Percentiles rank a stretch among this genome's conserved stretches.
These are phyloP conservation scores for Euphrasia confusa DNA, from an alignment of 257 asterid genomes.

Conservation along the genomic window DNA sequence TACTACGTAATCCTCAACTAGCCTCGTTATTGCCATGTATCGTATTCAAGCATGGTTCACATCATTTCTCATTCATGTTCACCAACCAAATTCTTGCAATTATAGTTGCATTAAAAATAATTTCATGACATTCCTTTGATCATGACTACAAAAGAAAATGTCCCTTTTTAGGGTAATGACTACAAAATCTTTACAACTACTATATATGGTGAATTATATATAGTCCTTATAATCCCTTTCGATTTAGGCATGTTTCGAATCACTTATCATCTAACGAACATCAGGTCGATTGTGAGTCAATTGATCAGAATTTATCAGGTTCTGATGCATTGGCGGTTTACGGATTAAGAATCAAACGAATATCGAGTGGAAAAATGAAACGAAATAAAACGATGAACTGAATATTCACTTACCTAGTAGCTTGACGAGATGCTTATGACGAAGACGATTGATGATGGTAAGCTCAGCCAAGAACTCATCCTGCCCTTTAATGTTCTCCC, in stretches of 20 bases:
- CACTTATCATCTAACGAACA: neutral
- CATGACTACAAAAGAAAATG: too few relatives aligned
- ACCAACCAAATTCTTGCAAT: neutral
- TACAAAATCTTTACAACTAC: neutral
- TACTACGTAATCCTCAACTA: too few relatives aligned
- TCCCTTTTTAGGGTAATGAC: neutral
- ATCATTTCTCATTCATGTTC: neutral
- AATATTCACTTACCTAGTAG: constrained; percentile 53
- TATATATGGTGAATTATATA: neutral
- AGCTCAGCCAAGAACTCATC: constrained; percentile 93
- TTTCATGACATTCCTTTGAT: too few relatives aligned
- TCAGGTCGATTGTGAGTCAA: neutral
- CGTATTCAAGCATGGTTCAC: neutral
- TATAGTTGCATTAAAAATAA: neutral
- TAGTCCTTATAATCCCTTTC: neutral
- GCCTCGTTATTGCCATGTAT: neutral
- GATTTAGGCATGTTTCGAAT: neutral
- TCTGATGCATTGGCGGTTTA: neutral
- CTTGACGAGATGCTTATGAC: constrained; percentile 81
- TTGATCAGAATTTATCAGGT: neutral
- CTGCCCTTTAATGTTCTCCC: constrained; percentile 71
- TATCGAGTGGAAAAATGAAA: neutral
- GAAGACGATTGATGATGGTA: constrained; percentile 78
- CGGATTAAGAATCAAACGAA: neutral
- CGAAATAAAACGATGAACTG: neutral